Conservation (phyloP, 2,329 filamentous ascomycete genomes). For the Aspergillus fijiensis region DNA sequence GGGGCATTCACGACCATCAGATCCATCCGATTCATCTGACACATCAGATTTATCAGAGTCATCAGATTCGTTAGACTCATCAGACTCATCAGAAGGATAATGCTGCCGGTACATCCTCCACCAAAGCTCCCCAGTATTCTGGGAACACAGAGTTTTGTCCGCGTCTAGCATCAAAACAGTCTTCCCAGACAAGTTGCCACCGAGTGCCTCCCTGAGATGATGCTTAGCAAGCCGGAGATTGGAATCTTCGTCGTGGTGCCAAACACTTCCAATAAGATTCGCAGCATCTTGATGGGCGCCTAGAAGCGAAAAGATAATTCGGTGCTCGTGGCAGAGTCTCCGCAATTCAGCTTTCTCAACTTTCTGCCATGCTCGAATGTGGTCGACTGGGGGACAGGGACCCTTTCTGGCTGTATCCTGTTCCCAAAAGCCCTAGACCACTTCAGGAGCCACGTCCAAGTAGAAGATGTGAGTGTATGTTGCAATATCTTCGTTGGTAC, state of each 20-base stretch:
- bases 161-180: constrained; percentile 57
- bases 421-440: constrained; percentile 40
- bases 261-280: constrained; percentile 35
- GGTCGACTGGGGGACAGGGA: constrained; percentile 28
- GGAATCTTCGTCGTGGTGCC: constrained; percentile 35
- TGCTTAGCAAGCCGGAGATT: constrained; percentile 39
- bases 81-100: too few relatives aligned
- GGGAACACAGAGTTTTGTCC: constrained; percentile 55
- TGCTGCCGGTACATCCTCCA: too few relatives aligned
- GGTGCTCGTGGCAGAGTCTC: constrained; percentile 45
- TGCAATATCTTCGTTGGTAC: constrained; percentile 47
- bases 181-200: constrained; percentile 35
- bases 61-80: too few relatives aligned
- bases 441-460: constrained; percentile 43
- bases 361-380: constrained; percentile 52
- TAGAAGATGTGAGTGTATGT: constrained; percentile 62
- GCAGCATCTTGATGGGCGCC: background rate
- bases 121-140: constrained; percentile 26
- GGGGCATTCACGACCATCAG: constrained; percentile 18
- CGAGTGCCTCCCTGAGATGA: constrained; percentile 38
- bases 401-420: constrained; percentile 44
- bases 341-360: constrained; percentile 48
- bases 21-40: background rate
- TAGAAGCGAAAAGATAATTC: constrained; percentile 48
- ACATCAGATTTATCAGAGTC: too few relatives aligned